These are phyloP conservation scores for Fistulinella staudtii DNA, from an alignment of 1,284 basidiomycete genomes.

Conservation along the genomic window DNA sequence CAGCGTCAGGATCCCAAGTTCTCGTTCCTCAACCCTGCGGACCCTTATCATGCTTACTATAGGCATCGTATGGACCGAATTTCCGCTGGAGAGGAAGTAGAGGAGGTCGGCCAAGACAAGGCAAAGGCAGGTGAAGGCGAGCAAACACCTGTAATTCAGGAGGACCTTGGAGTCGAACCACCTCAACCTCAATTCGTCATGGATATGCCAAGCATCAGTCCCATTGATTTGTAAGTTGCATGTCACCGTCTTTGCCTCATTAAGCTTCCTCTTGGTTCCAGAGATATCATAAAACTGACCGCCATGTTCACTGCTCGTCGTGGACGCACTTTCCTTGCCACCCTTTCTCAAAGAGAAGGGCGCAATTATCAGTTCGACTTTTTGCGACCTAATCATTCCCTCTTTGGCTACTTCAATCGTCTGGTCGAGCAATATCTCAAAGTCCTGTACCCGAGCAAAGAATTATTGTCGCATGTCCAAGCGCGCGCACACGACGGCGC, in stretches of 20 bases:
- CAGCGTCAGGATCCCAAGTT: conserved; percentile 95
- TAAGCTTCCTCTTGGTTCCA: no score
- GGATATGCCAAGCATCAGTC: conserved; percentile 85
- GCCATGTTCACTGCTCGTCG: conserved; percentile 94
- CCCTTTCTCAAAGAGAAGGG: conserved; percentile 85
- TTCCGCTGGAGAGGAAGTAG: conserved; percentile 69
- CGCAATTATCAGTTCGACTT: conserved; percentile 99
- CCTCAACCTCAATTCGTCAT: conserved; percentile 82
- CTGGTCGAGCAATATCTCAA: conserved; percentile 96
- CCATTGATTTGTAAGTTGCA: conserved; percentile 80
- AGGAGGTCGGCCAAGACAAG: conserved; percentile 49
- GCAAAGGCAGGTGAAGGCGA: conserved; percentile 40
- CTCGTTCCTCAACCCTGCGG: conserved; percentile 90
- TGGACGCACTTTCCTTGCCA: conserved; percentile 82
- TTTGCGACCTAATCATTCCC: conserved; percentile 89
- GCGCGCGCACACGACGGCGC: conserved; percentile 56
- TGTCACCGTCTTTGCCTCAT: conserved; percentile 16
- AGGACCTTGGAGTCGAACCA: conserved; percentile 75
- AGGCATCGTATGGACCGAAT: conserved; percentile 82
- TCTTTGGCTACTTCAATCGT: conserved; percentile 96
- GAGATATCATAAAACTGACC: conserved; percentile 89
- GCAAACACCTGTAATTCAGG: conserved; percentile 34
- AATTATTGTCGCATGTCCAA: conserved; percentile 68
- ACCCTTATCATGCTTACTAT: conserved; percentile 98
- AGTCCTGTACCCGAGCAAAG: conserved; percentile 81